Conservation (phyloP, 352 stramenopile species). For the Globisporangium takayamanum region DNA sequence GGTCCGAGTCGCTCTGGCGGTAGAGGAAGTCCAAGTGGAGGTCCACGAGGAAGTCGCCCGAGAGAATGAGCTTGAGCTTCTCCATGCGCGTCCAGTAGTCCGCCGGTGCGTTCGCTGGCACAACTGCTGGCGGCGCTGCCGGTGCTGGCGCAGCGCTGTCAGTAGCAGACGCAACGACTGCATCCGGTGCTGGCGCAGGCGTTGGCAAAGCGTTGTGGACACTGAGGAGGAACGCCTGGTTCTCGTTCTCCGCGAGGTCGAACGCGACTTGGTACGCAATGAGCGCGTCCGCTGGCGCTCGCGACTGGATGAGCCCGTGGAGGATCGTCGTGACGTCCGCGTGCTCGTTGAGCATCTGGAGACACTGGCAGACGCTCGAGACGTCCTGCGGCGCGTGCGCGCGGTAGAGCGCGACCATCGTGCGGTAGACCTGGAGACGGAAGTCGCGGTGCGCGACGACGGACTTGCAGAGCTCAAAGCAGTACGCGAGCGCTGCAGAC, state of each 20-base stretch:
- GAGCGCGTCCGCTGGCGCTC: slow-evolving; percentile 64
- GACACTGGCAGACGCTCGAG: slow-evolving; percentile 74
- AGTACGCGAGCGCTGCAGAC: slow-evolving; percentile 83
- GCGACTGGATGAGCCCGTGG: slow-evolving; percentile 68
- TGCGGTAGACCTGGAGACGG: slow-evolving; percentile 89
- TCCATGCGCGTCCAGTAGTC: slow-evolving; percentile 81
- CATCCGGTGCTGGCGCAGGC: slow-evolving; percentile 23
- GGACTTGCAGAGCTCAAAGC: slow-evolving; percentile 91
- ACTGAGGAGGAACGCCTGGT: slow-evolving; percentile 95
- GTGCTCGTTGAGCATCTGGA: slow-evolving; percentile 86
- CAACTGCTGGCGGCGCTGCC: slow-evolving; percentile 20
- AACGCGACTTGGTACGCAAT: slow-evolving; percentile 98
- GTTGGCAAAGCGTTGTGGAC: slow-evolving; percentile 86
- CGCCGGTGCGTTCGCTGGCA: slow-evolving; percentile 28
- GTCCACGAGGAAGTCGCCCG: slow-evolving; percentile 89
- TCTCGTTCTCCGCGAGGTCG: slow-evolving; percentile 96
- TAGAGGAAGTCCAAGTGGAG: slow-evolving; percentile 93
- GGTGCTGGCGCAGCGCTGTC: slow-evolving; percentile 13
- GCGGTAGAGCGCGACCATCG: slow-evolving; percentile 87
- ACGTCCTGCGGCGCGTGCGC: slow-evolving; percentile 60
- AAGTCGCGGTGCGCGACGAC: slow-evolving; percentile 92
- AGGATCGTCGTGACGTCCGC: slow-evolving; percentile 85
- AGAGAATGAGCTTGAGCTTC: slow-evolving; percentile 87
- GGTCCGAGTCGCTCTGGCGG: slow-evolving; percentile 86
- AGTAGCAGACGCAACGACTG: slow-evolving; percentile 14